Evolutionary conservation across 2,329 filamentous ascomycete genomes (phyloP).

Genomic region (Monosporascus ibericus): DNA sequence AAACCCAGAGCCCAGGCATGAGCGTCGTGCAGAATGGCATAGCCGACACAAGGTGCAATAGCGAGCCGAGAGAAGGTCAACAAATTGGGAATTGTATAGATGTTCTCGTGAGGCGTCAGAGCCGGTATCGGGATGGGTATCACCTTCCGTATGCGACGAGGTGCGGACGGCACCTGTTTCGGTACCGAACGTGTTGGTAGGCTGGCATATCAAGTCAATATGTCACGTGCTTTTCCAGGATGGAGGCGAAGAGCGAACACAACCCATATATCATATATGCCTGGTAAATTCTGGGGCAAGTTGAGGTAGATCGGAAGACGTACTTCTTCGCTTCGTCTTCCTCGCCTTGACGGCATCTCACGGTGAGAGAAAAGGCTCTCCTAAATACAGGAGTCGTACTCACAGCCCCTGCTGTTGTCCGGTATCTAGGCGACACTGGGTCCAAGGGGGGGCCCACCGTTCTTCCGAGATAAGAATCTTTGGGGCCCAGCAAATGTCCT

Average conservation of each 20-base stretch:
- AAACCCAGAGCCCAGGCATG: constrained; percentile 73
- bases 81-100: constrained; percentile 94
- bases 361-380: not conserved
- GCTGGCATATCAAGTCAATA: not conserved
- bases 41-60: constrained; percentile 79
- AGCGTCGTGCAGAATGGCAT: constrained; percentile 78
- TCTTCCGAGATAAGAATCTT: not conserved
- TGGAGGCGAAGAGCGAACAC: too few species aligned
- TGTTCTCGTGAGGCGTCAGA: constrained; percentile 68
- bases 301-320: not conserved
- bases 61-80: constrained; percentile 81
- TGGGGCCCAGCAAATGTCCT: too few species aligned
- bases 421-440: not conserved
- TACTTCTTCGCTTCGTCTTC: not conserved
- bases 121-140: constrained; percentile 25
- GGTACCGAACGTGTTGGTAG: not conserved
- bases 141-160: constrained; percentile 19
- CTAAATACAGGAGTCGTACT: not conserved
- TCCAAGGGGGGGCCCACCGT: not conserved
- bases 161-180: not conserved
- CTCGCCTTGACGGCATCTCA: not conserved
- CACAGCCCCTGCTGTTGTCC: not conserved
- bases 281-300: not conserved
- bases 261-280: not conserved
- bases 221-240: too few species aligned